phyloP scores from a whole-genome alignment of 192 early-diverging fungal genomes.

The Coemansia asiatica region DNA sequence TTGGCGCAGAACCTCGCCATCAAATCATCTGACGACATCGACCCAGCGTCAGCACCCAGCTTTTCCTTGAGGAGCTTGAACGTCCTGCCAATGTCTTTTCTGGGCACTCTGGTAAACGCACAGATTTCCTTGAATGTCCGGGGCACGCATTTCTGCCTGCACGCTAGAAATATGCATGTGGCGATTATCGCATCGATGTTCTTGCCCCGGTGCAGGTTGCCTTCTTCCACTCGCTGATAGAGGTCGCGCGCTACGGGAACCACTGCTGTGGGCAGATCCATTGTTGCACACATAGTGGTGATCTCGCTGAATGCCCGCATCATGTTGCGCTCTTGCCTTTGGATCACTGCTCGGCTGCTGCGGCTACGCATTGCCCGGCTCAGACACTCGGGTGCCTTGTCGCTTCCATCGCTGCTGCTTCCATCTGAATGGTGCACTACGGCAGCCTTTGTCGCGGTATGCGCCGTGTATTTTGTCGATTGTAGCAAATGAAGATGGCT shows the following conservation, averaged over 20 bases:
- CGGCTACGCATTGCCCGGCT: conserved; percentile 26
- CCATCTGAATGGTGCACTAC: conserved; percentile 72
- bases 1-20: conserved; percentile 82
- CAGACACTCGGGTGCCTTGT: neutral
- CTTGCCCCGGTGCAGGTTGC: conserved; percentile 80
- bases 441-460: neutral
- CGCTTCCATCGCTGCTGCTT: conserved; percentile 75
- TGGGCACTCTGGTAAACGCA: conserved; percentile 83
- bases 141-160: conserved; percentile 75
- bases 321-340: conserved; percentile 74
- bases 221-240: conserved; percentile 83
- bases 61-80: conserved; percentile 57
- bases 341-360: conserved; percentile 60
- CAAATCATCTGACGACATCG: conserved; percentile 71
- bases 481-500: neutral
- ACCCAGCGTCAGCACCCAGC: conserved; percentile 59
- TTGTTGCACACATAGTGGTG: conserved; percentile 73
- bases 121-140: conserved; percentile 96
- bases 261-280: conserved; percentile 73
- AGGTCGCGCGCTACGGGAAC: conserved; percentile 82
- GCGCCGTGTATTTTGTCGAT: conserved; percentile 3
- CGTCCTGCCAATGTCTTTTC: conserved; percentile 90
- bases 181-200: conserved; percentile 80
- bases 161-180: conserved; percentile 91
- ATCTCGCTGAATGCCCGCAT: conserved; percentile 77